Evolutionary conservation across 2,329 filamentous ascomycete species (phyloP), one percentile per base, ranked within the genome.

Genomic region (Trichoderma sp.): DNA sequence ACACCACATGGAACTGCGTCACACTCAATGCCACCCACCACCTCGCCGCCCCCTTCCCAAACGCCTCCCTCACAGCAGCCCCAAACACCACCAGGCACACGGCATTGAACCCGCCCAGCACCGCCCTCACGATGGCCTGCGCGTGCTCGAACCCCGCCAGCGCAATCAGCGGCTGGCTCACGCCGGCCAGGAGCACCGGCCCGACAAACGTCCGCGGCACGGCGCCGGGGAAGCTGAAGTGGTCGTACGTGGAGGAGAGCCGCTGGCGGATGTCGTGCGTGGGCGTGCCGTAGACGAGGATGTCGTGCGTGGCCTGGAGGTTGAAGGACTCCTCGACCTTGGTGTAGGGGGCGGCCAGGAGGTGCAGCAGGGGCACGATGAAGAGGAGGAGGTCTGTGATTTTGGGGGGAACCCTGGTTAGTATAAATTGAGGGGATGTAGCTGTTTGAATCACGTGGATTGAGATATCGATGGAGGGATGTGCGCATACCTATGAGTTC

Each of bases 241-340:
- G 96, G 78, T 99, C 96, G 82, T 96, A 99, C 62, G 87, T 82
- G 4, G 83, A 77, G 19, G 84, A 84, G 19, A 96, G 81, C 49
- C 84, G 86, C 14, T 83, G 78, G 63, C 82, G 76, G 19, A 86
- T 78, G 73, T 90, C 83, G 24, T 80, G 77, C 1, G 83, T 85
- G 0, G 93, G 92, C 1, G 92, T 88, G 29, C 94, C 94, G 78
- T 96, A 93, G 47, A 87, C 86, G 70, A 97, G 80, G 43, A 99
- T 91, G 79, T 99, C 96, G 80, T 98, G 96, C 3, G 90, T 87
- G 6, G 96, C 96, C 79, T 99, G 96, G 70, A 98, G 89, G 79
- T 97, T 97, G 87, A 99, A 98, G 0, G 95, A 98, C 81, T 99
- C 96, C 80, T 99, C 96, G 70, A 99, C 96, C 80, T 99, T 99